Percentiles rank a stretch among this genome's conserved stretches.
These are phyloP conservation scores for Botryosphaeria agaves DNA, from an alignment of 2,329 filamentous ascomycete genomes.

Conservation along the genomic window DNA sequence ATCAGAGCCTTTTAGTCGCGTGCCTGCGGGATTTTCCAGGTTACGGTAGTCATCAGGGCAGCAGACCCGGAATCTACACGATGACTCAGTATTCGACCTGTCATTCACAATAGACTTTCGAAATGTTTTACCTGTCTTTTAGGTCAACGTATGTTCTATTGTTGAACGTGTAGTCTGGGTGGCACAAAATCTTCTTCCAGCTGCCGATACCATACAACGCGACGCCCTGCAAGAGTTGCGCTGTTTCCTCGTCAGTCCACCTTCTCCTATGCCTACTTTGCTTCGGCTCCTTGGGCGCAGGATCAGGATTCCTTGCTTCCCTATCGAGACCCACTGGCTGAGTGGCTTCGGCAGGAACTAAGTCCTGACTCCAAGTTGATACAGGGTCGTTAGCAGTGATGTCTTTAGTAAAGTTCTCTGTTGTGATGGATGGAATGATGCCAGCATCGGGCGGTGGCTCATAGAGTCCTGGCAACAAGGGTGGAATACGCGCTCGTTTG, in stretches of 20 bases:
- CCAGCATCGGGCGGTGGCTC: slow-evolving; percentile 45
- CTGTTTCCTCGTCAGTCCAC: slow-evolving; percentile 47
- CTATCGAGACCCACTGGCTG: slow-evolving; percentile 5
- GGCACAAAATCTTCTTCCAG: slow-evolving; percentile 45
- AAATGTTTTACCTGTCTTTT: slow-evolving; percentile 45
- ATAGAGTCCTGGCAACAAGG: slow-evolving; percentile 40
- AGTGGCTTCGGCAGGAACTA: no score
- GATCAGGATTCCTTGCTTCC: neutral
- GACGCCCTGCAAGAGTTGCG: slow-evolving; percentile 38
- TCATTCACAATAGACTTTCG: neutral
- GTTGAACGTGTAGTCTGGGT: slow-evolving; percentile 38
- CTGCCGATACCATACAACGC: slow-evolving; percentile 43
- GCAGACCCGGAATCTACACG: slow-evolving; percentile 32
- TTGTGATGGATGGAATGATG: slow-evolving; percentile 42
- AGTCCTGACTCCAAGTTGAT: no score
- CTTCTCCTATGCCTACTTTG: slow-evolving; percentile 28
- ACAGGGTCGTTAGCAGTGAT: neutral
- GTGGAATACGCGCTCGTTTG: slow-evolving; percentile 24
- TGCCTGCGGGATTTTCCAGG: no score
- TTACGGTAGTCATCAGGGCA: slow-evolving; percentile 30
- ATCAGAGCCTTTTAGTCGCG: no score
- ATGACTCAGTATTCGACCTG: neutral
- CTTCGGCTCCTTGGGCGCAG: slow-evolving; percentile 12
- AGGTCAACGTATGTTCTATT: slow-evolving; percentile 42
- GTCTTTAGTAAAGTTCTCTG: slow-evolving; percentile 13